Conservation (phyloP, 495 filamentous ascomycete genomes). For the Lasiosphaeria hispida region DNA sequence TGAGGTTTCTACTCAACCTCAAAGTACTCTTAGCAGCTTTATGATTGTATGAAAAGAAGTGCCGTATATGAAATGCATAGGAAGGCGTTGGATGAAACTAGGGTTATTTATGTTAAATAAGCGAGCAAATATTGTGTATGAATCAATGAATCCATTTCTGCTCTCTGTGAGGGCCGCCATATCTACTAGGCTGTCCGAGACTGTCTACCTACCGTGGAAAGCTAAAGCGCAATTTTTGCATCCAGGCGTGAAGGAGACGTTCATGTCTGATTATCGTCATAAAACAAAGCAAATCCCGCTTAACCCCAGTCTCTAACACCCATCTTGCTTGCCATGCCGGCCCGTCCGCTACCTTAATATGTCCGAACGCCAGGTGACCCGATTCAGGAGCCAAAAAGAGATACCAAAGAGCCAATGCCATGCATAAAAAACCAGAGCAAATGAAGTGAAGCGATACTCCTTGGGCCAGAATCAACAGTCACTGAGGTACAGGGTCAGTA, state of each 20-base stretch:
- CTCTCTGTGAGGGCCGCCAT: too few species aligned
- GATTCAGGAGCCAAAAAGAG: neutral
- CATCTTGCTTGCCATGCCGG: neutral
- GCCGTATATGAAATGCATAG: neutral
- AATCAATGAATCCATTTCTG: too few species aligned
- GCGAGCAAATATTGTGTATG: too few species aligned
- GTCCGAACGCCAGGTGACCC: slow-evolving; percentile 12
- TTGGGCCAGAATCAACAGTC: slow-evolving; percentile 8
- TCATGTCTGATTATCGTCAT: neutral
- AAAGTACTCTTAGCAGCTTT: neutral
- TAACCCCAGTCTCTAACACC: slow-evolving; percentile 1
- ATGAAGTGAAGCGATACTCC: neutral
- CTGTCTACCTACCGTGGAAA: neutral
- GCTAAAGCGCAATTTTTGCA: neutral
- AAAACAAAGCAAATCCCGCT: neutral
- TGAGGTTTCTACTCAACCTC: slow-evolving; percentile 17
- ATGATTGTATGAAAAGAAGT: neutral
- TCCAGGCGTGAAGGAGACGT: neutral
- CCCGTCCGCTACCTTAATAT: slow-evolving; percentile 1
- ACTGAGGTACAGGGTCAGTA: neutral
- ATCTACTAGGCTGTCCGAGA: neutral
- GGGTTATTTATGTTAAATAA: neutral
- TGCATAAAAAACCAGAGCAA: slow-evolving; percentile 4
- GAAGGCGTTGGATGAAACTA: neutral
- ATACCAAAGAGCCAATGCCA: slow-evolving; percentile 5